Conservation (phyloP, 2,329 filamentous ascomycete species). For the Phoma sp. region DNA sequence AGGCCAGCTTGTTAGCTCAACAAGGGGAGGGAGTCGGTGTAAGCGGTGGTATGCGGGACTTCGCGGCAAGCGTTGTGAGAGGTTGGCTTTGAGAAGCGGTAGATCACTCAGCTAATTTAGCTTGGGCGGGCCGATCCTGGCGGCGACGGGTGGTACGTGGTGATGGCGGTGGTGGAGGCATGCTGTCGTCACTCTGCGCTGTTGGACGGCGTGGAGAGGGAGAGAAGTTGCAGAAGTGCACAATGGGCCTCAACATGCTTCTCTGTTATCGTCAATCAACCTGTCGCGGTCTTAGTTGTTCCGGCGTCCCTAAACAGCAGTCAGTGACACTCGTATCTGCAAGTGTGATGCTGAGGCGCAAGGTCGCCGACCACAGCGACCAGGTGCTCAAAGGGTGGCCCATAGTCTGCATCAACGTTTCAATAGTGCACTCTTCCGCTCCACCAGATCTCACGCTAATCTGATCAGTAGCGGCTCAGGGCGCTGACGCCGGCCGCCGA, state of each 20-base stretch:
- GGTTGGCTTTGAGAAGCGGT: not conserved
- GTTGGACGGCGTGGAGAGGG: not conserved
- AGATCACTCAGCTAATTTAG: not conserved
- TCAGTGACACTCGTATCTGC: slow-evolving; percentile 1
- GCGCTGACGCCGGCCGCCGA: slow-evolving; percentile 1
- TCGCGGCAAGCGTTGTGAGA: not conserved
- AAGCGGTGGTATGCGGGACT: not conserved
- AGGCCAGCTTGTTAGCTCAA: not conserved
- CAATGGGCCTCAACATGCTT: not conserved
- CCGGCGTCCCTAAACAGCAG: not conserved
- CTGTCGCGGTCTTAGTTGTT: not conserved
- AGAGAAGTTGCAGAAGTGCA: not conserved
- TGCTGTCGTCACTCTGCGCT: not conserved
- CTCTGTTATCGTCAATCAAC: not conserved
- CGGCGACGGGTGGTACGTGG: not conserved
- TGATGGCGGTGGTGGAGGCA: not conserved
- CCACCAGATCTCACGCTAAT: not conserved
- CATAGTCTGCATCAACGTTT: slow-evolving; percentile 13
- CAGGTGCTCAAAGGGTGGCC: not conserved
- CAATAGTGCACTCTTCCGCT: not conserved
- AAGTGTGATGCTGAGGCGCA: not conserved
- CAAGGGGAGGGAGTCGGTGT: not conserved
- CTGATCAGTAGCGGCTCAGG: slow-evolving; percentile 4
- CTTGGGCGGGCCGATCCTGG: not conserved
- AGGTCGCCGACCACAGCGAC: not conserved